Base-by-base conservation (phyloP, 352 stramenopile species). In the Phytophthora macrochlamydospora region DNA sequence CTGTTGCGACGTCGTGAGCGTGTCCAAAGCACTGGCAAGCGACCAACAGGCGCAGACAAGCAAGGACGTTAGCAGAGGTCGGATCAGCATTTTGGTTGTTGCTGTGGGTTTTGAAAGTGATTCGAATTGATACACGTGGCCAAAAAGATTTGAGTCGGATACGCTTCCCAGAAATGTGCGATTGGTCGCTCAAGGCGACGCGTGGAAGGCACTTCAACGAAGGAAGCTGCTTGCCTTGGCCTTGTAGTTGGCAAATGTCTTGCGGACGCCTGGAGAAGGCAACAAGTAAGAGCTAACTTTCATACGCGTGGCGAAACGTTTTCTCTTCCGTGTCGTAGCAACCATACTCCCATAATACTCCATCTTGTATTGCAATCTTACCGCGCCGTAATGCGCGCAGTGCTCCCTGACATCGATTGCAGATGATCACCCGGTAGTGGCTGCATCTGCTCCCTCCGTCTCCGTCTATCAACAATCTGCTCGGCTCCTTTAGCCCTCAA, bases 361-460 rank as follows among this genome's bases (percentile, higher is more conserved):
- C 42, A 56, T n/a, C 56, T 31, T 75, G 46, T 75, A 75, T 75
- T 74, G 56, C 60, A 66, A 29, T 60, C 66, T 62, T 67, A 69
- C 55, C 59, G 65, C 54, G 43, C 52, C 32, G n/a, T 24, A 4
- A 33, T 37, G 29, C 49, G 33, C 43, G 32, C 33, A 57, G 43
- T 49, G 38, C 9, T 35, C 37, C 51, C 30, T n/a, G 32, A 59
- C 12, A 24, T 24, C 18, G 18, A 24, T 24, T 0, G 18, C 18
- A 24, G 18, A 24, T 24, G 18, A 24, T 24, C 18, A 24, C 18
- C 18, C n/a, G n/a, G n/a, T n/a, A 24, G 18, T 24, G 18, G 18
- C 31, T 58, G 53, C 38, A 64, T 57, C 9, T 68, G 40, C 32
- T 30, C 32, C 38, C 51, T 9, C 29, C 42, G 37, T 38, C 32